Evolutionary conservation across 768 basidiomycete genomes (phyloP).

Genomic region (Tricholomella constricta): DNA sequence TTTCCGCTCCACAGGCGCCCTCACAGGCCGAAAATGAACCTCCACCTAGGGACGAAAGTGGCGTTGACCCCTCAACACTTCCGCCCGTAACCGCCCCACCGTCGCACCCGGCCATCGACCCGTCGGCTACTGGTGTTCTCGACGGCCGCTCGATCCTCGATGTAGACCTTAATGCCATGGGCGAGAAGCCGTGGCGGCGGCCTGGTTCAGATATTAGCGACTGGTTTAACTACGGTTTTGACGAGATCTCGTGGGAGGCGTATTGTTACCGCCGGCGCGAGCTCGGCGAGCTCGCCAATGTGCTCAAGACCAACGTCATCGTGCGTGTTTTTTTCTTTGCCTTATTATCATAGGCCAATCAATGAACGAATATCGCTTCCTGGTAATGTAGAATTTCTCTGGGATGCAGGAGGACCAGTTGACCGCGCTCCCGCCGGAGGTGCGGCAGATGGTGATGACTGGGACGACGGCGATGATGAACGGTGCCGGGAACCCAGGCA

Average conservation of each 20-base stretch:
- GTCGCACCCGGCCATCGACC: conserved; percentile 80
- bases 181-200: conserved; percentile 88
- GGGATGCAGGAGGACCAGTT: conserved; percentile 84
- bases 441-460: conserved; percentile 87
- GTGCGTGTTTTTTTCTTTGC: conserved; percentile 44
- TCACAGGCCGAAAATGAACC: conserved; percentile 9
- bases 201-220: conserved; percentile 93
- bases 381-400: conserved; percentile 62
- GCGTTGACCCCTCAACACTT: conserved; percentile 63
- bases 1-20: conserved; percentile 10
- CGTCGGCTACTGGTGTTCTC: conserved; percentile 60
- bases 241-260: conserved; percentile 93
- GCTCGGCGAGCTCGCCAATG: conserved; percentile 74
- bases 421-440: conserved; percentile 73
- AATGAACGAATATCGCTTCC: conserved; percentile 11
- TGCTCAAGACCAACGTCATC: conserved; percentile 81
- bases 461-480: conserved; percentile 80
- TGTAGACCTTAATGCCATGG: conserved; percentile 71
- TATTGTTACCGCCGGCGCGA: conserved; percentile 87
- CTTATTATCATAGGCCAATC: not conserved
- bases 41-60: conserved; percentile 40
- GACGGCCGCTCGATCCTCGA: conserved; percentile 84
- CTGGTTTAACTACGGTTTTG: conserved; percentile 99
- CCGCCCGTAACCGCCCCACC: conserved; percentile 72
- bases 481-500: conserved; percentile 53